Evolutionary conservation across 176 grass and related monocot genomes (phyloP), one percentile per base, ranked within the genome.

Genomic region (Panicum miliaceum): DNA sequence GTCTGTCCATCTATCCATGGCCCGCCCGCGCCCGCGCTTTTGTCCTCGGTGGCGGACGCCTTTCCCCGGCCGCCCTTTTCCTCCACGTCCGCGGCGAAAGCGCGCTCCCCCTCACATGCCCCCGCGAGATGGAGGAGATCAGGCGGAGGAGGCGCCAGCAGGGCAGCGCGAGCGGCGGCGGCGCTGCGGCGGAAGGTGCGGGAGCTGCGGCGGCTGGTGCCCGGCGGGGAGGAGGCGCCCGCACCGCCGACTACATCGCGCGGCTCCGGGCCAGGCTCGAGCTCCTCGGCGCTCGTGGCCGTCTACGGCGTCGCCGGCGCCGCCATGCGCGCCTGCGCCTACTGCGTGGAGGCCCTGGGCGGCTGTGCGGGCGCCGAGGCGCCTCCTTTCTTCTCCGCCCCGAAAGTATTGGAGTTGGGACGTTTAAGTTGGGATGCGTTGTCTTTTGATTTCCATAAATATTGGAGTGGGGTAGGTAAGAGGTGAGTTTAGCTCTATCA

Each of bases 191-290:
- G 88, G 72, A 96, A 89, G 88, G 90, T 95, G 83, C 75, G 83
- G 78, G 90, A 95, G 90, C 93, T 95, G 22, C 90, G 87, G 41
- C 72, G 86, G 66, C 80, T 95, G 10, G 93, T 95, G 38, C 93
- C 90, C 8, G 88, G 86, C 50, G 85, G 90, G 16, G 54, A 75
- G 69, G 78, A 65, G 13, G 37, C 84, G 81, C 93, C 82, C 86
- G 50, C 78, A 85, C 93, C 1, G 88, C 93, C 62, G 83, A 90
- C 75, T 95, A 95, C 83, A 90, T 95, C 59, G 81, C 73, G 43
- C 64, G 81, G 27, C 75, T 95, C 68, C 88, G 86, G 71, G 62
- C 88, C 29, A 91, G 82, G 69, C 76, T 95, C 73, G 57, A 86
- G 13, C 84, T 95, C 45, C 80, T 95, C 80, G 63, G 79, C 86